Conservation (phyloP, 176 grass and related monocot species). For the Pontederia paniculata region DNA sequence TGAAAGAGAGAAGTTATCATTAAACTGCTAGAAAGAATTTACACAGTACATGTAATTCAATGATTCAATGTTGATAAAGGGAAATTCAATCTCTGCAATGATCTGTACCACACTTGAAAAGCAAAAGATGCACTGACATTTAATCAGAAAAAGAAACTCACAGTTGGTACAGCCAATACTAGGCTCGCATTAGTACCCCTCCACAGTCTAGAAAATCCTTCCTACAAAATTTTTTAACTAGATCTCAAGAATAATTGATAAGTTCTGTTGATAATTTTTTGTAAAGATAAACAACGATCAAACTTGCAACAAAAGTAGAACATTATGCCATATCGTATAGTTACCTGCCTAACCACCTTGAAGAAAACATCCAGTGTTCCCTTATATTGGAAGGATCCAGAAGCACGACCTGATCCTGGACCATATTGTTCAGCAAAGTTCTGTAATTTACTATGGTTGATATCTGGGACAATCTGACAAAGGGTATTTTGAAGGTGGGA, state of each 20-base stretch:
- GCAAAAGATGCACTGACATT: neutral
- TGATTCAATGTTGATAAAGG: neutral
- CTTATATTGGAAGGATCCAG: constrained; percentile 68
- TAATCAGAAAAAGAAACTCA: constrained; percentile 30
- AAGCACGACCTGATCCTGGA: constrained; percentile 40
- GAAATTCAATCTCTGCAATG: neutral
- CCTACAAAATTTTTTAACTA: constrained; percentile 29
- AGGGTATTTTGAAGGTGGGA: constrained; percentile 32
- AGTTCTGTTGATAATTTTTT: neutral
- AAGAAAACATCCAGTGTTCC: constrained; percentile 84
- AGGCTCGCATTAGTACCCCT: constrained; percentile 88
- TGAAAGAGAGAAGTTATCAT: too few species aligned
- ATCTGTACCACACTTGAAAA: neutral
- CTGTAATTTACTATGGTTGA: constrained; percentile 75
- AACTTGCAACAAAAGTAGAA: constrained; percentile 10
- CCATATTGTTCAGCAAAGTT: constrained; percentile 43
- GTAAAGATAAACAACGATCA: constrained; percentile 12
- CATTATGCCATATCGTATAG: neutral
- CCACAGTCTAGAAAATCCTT: constrained; percentile 79
- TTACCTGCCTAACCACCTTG: constrained; percentile 75
- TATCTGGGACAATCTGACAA: constrained; percentile 79
- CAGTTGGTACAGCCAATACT: constrained; percentile 68
- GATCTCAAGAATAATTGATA: neutral
- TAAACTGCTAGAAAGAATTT: too few species aligned
- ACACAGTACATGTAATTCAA: too few species aligned